Conservation (phyloP, 306 rosid genomes). For the Macrotyloma uniflorum region DNA sequence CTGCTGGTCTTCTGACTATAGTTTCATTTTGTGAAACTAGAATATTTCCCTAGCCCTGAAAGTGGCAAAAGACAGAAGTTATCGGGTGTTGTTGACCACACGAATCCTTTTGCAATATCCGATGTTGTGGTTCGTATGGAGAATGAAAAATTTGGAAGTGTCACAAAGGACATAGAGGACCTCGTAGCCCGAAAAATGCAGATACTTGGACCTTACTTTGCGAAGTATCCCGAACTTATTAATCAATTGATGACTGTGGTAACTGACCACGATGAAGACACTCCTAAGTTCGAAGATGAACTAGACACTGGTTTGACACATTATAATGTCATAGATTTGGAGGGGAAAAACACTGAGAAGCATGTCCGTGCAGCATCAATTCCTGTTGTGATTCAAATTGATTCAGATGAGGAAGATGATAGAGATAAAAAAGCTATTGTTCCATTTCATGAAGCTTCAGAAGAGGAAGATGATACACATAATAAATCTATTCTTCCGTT, state of each 20-base stretch:
- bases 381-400: slow-evolving; percentile 59
- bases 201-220: slow-evolving; percentile 46
- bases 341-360: slow-evolving; percentile 36
- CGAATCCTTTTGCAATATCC: slow-evolving; percentile 52
- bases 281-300: slow-evolving; percentile 20
- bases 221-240: slow-evolving; percentile 53
- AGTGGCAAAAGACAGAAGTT: slow-evolving; percentile 54
- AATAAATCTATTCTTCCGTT: slow-evolving; percentile 36
- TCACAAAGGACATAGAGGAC: slow-evolving; percentile 68
- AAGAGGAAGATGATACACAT: neutral
- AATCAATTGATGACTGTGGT: slow-evolving; percentile 34
- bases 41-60: slow-evolving; percentile 36
- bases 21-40: slow-evolving; percentile 48
- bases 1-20: slow-evolving; percentile 13
- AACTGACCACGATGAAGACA: slow-evolving; percentile 31
- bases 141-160: slow-evolving; percentile 74
- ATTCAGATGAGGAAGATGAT: slow-evolving; percentile 78
- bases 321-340: slow-evolving; percentile 54
- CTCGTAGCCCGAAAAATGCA: slow-evolving; percentile 56
- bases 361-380: slow-evolving; percentile 31
- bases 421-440: slow-evolving; percentile 1
- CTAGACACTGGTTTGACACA: slow-evolving; percentile 20
- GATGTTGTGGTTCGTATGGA: slow-evolving; percentile 51
- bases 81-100: slow-evolving; percentile 52
- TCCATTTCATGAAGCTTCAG: neutral